These are phyloP conservation scores for Cyberlindnera petersonii DNA, from an alignment of 805 yeast genomes.

Conservation along the genomic window DNA sequence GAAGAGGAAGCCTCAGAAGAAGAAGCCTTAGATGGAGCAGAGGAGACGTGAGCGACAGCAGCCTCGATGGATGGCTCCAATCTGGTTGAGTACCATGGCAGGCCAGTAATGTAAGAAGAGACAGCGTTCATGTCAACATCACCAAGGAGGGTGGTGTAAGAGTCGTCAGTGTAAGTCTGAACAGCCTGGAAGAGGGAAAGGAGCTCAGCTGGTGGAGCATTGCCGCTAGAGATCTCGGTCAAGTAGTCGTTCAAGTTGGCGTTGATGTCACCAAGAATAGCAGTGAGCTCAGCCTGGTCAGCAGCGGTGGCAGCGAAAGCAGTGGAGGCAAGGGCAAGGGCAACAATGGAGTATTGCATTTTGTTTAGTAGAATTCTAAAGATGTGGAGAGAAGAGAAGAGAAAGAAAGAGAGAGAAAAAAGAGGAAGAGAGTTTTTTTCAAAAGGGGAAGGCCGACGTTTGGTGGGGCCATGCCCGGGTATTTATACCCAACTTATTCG, in stretches of 20 bases:
- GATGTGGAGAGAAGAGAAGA: too few species aligned
- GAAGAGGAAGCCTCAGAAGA: slow-evolving; percentile 8
- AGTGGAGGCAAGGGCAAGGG: slow-evolving; percentile 10
- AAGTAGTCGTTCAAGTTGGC: slow-evolving; percentile 18
- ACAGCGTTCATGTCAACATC: slow-evolving; percentile 26
- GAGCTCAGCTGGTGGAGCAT: slow-evolving; percentile 29
- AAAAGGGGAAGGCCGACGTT: too few species aligned
- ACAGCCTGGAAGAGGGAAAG: slow-evolving; percentile 26
- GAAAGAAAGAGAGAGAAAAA: too few species aligned
- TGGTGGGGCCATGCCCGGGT: too few species aligned
- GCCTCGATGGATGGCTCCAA: slow-evolving; percentile 13
- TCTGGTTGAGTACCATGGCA: slow-evolving; percentile 31
- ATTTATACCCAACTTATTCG: too few species aligned
- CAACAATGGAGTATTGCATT: slow-evolving; percentile 3
- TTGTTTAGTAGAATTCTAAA: not conserved
- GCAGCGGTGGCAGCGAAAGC: slow-evolving; percentile 6
- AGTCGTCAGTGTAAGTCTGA: slow-evolving; percentile 31
- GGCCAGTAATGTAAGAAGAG: slow-evolving; percentile 27
- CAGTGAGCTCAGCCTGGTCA: slow-evolving; percentile 8
- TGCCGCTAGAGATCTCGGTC: slow-evolving; percentile 17
- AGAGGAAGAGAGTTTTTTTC: too few species aligned
- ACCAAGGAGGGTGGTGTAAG: slow-evolving; percentile 30
- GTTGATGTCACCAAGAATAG: slow-evolving; percentile 17
- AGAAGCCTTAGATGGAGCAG: slow-evolving; percentile 9
- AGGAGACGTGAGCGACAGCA: slow-evolving; percentile 7